Conservation (phyloP, 305 asterid genomes). For the Lippia alba region DNA sequence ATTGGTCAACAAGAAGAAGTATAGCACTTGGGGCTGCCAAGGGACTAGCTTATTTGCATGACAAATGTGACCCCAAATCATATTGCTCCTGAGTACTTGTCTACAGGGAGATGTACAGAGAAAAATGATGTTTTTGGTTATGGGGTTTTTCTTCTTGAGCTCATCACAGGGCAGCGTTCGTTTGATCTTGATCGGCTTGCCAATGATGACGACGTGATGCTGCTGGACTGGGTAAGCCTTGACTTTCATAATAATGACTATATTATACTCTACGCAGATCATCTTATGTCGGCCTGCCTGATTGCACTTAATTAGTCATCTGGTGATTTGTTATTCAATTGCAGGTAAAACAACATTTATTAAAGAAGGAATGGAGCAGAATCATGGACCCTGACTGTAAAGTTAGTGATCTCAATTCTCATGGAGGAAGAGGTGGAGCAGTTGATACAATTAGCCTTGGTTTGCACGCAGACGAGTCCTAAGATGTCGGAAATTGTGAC, state of each 20-base stretch:
- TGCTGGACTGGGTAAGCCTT: conserved; percentile 64
- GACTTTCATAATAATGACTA: background rate
- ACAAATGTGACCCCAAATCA: conserved; percentile 59
- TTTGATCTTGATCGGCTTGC: conserved; percentile 58
- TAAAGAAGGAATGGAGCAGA: background rate
- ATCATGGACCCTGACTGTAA: too few species aligned
- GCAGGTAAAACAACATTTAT: conserved; percentile 9
- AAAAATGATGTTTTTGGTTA: conserved; percentile 68
- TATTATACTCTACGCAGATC: too few species aligned
- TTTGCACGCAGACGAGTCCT: background rate
- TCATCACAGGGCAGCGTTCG: conserved; percentile 63
- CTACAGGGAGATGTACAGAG: conserved; percentile 54
- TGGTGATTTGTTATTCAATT: background rate
- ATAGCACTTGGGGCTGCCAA: conserved; percentile 64
- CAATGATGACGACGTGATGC: conserved; percentile 52
- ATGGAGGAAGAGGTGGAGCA: background rate
- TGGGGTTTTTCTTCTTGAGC: conserved; percentile 75
- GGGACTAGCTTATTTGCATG: conserved; percentile 72
- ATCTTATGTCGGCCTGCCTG: too few species aligned
- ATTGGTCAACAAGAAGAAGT: conserved; percentile 52
- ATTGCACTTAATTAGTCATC: too few species aligned
- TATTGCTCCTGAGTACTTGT: conserved; percentile 62
- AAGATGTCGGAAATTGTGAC: background rate
- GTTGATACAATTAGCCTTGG: background rate
- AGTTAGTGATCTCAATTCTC: background rate